Percentiles rank a stretch among this genome's conserved stretches.
These are phyloP conservation scores for Lachancea cidri DNA, from an alignment of 805 yeast genomes.

Conservation along the genomic window DNA sequence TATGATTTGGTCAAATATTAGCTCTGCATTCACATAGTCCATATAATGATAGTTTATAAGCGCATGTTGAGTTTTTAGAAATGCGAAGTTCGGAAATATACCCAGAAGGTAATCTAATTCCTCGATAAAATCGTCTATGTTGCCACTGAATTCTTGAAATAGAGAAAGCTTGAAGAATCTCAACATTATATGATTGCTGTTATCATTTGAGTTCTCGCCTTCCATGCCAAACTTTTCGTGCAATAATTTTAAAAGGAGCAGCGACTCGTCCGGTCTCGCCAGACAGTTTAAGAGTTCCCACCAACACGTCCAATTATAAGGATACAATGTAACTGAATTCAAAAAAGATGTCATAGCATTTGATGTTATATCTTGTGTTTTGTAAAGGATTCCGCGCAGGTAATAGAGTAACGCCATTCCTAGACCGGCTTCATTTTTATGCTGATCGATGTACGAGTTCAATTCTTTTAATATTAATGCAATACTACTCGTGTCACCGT, in stretches of 20 bases:
- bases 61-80: slow-evolving; percentile 77
- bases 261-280: slow-evolving; percentile 57
- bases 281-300: slow-evolving; percentile 64
- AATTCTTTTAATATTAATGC: slow-evolving; percentile 40
- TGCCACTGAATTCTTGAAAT: slow-evolving; percentile 76
- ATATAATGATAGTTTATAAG: slow-evolving; percentile 75
- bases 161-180: slow-evolving; percentile 60
- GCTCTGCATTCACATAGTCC: slow-evolving; percentile 77
- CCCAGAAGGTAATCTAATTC: slow-evolving; percentile 45
- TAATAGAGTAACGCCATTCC: slow-evolving; percentile 58
- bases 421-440: slow-evolving; percentile 20
- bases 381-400: slow-evolving; percentile 63
- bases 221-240: slow-evolving; percentile 23
- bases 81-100: slow-evolving; percentile 68
- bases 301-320: slow-evolving; percentile 95
- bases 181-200: slow-evolving; percentile 33
- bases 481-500: slow-evolving; percentile 24
- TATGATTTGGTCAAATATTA: slow-evolving; percentile 69
- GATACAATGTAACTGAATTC: slow-evolving; percentile 59
- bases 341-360: slow-evolving; percentile 59
- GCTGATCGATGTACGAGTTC: slow-evolving; percentile 17
- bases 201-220: not conserved
- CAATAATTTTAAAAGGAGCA: slow-evolving; percentile 35
- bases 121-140: slow-evolving; percentile 46
- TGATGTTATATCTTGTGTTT: slow-evolving; percentile 48